Base-by-base conservation (phyloP, 495 filamentous ascomycete genomes). In the Neurospora sp. region DNA sequence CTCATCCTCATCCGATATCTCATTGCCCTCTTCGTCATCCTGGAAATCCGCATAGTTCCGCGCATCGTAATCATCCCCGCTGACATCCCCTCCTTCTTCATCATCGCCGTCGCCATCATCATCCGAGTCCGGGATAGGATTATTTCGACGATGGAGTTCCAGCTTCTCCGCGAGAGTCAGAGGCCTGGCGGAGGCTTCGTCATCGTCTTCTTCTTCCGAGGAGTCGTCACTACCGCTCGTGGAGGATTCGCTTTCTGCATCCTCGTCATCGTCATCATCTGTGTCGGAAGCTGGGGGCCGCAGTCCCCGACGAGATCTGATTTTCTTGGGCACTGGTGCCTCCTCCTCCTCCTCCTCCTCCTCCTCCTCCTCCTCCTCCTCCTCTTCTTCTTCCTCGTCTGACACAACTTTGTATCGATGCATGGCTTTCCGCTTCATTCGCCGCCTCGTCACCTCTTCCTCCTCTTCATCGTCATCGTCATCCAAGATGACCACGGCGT, bases 21-120 rank as follows among this genome's bases (percentile, higher is more conserved):
- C 73, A 3, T 72, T 72, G 1, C 70, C 74, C 42, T 74, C 74
- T 3, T 77, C 74, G 35, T 77, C 75, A 59, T 75, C 74, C 27
- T 77, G 71, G 5, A 73, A 77, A 22, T 75, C 74, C 1, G 70
- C 74, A 39, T 77, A 77, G 16, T 72, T 44, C 10, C 71, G 40
- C n/a, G 71, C 75, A 69, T 73, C 73, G 27, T 74, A 74, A 68
- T 75, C 75, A 16, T 75, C 75, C 3, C 53, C 73, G 12, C 38
- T 40, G 70, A 68, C 71, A 10, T 37, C 35, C 35, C 35, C 35
- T 37, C 35, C 35, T 37, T 37, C 35, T 0, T 37, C 71, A 27
- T 74, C 74, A 3, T 75, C 72, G 5, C 65, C 40, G 2, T 71
- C 71, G 22, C 42, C 72, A 1, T 68, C 44, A 38, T 69, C 69